These are phyloP conservation scores for Papiliotrema laurentii DNA, from an alignment of 1,284 basidiomycete species.

Conservation along the genomic window DNA sequence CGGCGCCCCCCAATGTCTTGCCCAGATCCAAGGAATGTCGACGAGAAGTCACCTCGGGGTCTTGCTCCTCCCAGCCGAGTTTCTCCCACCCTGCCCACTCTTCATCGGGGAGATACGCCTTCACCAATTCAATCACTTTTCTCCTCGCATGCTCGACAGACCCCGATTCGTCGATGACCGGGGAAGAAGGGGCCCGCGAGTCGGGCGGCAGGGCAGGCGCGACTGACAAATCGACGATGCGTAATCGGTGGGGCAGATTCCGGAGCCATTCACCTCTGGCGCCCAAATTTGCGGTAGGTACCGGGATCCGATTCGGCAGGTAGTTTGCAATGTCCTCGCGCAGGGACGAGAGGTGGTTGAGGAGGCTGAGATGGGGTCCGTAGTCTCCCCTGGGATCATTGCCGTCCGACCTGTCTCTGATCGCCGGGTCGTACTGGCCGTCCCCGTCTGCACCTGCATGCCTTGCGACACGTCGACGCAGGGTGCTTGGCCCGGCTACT, in stretches of 20 bases:
- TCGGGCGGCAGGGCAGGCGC: background rate
- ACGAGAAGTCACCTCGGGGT: slow-evolving; percentile 7
- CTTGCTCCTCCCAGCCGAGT: slow-evolving; percentile 46
- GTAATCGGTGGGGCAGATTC: slow-evolving; percentile 3
- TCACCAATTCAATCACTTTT: slow-evolving; percentile 39
- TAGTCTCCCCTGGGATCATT: background rate
- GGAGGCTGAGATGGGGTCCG: background rate
- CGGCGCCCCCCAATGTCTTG: slow-evolving; percentile 12
- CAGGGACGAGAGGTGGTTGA: slow-evolving; percentile 3
- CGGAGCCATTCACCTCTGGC: slow-evolving; percentile 3
- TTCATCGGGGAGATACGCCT: slow-evolving; percentile 42
- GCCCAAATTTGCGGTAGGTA: background rate
- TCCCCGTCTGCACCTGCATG: background rate
- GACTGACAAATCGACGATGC: slow-evolving; percentile 4
- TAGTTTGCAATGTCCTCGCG: slow-evolving; percentile 4
- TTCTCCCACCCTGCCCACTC: slow-evolving; percentile 49
- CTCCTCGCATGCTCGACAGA: slow-evolving; percentile 29
- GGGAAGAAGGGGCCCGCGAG: background rate
- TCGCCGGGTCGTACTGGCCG: background rate
- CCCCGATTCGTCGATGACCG: slow-evolving; percentile 5
- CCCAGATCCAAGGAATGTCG: slow-evolving; percentile 1
- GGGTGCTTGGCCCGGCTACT: background rate
- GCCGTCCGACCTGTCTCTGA: background rate
- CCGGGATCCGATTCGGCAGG: background rate
- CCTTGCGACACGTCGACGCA: background rate